Evolutionary conservation across 768 basidiomycete species (phyloP), one percentile per base, ranked within the genome.

Genomic region (Leccinellum albellum): DNA sequence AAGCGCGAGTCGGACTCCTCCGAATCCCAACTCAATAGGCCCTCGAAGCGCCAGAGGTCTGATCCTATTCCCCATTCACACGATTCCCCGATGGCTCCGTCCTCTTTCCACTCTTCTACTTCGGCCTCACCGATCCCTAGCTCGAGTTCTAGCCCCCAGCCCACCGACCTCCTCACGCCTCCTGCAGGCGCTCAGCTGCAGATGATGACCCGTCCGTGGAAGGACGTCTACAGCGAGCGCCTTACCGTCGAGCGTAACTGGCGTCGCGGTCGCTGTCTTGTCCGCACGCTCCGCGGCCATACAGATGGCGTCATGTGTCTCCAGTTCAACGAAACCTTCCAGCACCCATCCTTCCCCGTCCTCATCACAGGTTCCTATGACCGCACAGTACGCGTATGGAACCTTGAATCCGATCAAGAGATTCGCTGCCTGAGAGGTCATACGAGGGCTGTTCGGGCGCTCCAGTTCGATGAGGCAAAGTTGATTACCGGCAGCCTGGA

Each of bases 311-410:
- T 99, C 66, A 95, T 98, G 90, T 98, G 96, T 70, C 82, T 99
- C 4, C 97, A 99, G 68, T 95, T 94, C 70, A 87, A 80, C 69
- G 96, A 97, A 70, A 86, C 85, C 6, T 78, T 96, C 10, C 76
- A 82, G 2, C 87, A 93, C 70, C 89, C 92, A 8, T 78, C 85
- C 8, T 97, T 94, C 66, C 94, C 96, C 6, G 85, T 99, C 60
- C 86, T 99, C 53, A 94, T 99, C 78, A 96, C 97, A 2, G 97
- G 97, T 26, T 97, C 94, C 2, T 98, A 97, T 73, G 97, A 99
- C 67, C 87, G 91, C 64, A 97, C 94, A 3, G 86, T 87, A 5
- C 85, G 95, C 20, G 87, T 99, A 6, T 99, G 97, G 97, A 97
- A 98, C 69, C 81, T 98, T 51, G 95, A 98, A 73, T 91, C 89